Percentiles rank a stretch among this genome's conserved stretches.
Evolutionary conservation across 1,139 yeast genomes (phyloP).

Genomic region (Arxiozyma bovina): DNA sequence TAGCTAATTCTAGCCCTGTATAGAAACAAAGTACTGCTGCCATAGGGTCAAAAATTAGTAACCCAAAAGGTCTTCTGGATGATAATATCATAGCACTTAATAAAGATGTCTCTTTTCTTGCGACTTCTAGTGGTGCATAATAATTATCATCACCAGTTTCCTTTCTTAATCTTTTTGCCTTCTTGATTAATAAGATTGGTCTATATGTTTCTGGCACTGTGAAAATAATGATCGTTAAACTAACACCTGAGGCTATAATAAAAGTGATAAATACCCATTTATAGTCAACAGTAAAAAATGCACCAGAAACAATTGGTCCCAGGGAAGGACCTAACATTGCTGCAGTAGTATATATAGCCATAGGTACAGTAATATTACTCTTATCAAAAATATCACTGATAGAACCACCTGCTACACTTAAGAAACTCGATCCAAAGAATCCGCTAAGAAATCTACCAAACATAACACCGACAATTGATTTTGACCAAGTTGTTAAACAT

Average conservation of each 20-base stretch:
- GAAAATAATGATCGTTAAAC: slow-evolving; percentile 40
- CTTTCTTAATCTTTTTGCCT: slow-evolving; percentile 50
- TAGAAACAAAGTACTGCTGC: slow-evolving; percentile 51
- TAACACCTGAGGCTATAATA: slow-evolving; percentile 56
- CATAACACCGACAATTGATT: slow-evolving; percentile 51
- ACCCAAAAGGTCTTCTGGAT: slow-evolving; percentile 47
- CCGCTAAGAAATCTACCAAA: slow-evolving; percentile 64
- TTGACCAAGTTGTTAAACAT: slow-evolving; percentile 57
- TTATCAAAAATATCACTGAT: slow-evolving; percentile 56
- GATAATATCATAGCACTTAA: slow-evolving; percentile 33
- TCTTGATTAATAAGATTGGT: slow-evolving; percentile 49
- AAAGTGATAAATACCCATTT: slow-evolving; percentile 56
- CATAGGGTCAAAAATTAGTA: slow-evolving; percentile 54
- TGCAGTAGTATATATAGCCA: slow-evolving; percentile 61
- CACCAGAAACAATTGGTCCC: slow-evolving; percentile 63
- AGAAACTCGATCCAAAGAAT: slow-evolving; percentile 59
- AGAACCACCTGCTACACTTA: slow-evolving; percentile 74
- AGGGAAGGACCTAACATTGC: slow-evolving; percentile 71
- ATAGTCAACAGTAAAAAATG: slow-evolving; percentile 46
- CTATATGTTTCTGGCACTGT: slow-evolving; percentile 67
- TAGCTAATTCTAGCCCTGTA: slow-evolving; percentile 51
- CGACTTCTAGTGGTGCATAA: slow-evolving; percentile 44
- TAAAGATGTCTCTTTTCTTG: slow-evolving; percentile 36
- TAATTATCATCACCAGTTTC: slow-evolving; percentile 50
- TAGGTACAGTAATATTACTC: slow-evolving; percentile 55